Conservation (phyloP, 176 grass and related monocot species). For the Saccharum officinarum region DNA sequence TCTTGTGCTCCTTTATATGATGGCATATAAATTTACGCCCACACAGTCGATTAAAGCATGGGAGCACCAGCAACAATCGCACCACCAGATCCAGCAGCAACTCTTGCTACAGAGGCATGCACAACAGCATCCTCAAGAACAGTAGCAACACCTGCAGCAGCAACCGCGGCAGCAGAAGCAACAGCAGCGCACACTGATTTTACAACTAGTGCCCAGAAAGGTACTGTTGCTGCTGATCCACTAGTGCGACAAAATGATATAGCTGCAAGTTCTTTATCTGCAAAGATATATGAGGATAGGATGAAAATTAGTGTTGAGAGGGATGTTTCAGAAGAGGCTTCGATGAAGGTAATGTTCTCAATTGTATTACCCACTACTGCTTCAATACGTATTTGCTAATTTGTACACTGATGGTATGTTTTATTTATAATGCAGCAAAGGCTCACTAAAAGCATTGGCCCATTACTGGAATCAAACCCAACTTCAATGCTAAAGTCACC, state of each 20-base stretch:
- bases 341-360: slow-evolving; percentile 43
- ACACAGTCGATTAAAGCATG: slow-evolving; percentile 59
- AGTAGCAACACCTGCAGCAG: slow-evolving; percentile 17
- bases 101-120: slow-evolving; percentile 48
- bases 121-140: slow-evolving; percentile 32
- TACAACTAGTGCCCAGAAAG: slow-evolving; percentile 44
- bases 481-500: too few species aligned
- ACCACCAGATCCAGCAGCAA: slow-evolving; percentile 51
- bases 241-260: slow-evolving; percentile 39
- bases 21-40: not conserved
- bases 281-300: slow-evolving; percentile 57
- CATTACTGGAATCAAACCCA: too few species aligned
- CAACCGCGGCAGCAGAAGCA: slow-evolving; percentile 45
- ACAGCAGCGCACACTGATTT: slow-evolving; percentile 37
- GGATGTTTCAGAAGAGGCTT: slow-evolving; percentile 47
- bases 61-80: slow-evolving; percentile 36
- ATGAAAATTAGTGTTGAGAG: slow-evolving; percentile 53
- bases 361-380: too few species aligned
- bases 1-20: not conserved
- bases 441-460: too few species aligned
- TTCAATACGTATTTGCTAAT: too few species aligned
- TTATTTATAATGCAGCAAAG: too few species aligned
- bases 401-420: too few species aligned
- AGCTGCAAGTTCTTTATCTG: slow-evolving; percentile 45
- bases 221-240: slow-evolving; percentile 38